Conservation (phyloP, 805 yeast genomes). For the Peterozyma toletana region DNA sequence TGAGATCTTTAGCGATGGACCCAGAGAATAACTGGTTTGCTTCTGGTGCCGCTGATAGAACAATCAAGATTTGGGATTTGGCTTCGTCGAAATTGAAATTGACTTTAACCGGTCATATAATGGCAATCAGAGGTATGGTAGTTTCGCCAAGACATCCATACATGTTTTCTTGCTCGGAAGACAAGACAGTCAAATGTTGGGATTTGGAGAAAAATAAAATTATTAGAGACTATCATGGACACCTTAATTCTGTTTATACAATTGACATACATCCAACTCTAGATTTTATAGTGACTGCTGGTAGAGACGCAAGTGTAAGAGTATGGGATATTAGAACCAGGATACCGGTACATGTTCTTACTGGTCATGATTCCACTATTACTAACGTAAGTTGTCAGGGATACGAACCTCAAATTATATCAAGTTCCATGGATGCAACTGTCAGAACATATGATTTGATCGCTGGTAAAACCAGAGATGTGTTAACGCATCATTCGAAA, state of each 20-base stretch:
- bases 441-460: constrained; percentile 86
- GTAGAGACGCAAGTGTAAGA: constrained; percentile 78
- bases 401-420: constrained; percentile 78
- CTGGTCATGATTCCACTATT: constrained; percentile 78
- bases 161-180: constrained; percentile 88
- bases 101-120: constrained; percentile 83
- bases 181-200: constrained; percentile 91
- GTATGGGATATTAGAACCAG: constrained; percentile 93
- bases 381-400: constrained; percentile 60
- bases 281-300: constrained; percentile 79
- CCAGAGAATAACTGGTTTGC: constrained; percentile 89
- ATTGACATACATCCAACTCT: constrained; percentile 83
- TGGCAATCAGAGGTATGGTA: constrained; percentile 76
- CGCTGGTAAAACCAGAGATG: constrained; percentile 64
- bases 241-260: constrained; percentile 81
- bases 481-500: constrained; percentile 80
- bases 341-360: constrained; percentile 62
- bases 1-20: constrained; percentile 72
- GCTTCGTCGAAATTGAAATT: constrained; percentile 63
- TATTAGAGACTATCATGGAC: constrained; percentile 89
- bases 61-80: constrained; percentile 88
- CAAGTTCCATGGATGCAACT: constrained; percentile 81
- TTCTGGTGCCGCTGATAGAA: constrained; percentile 83
- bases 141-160: constrained; percentile 78
- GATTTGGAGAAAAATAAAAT: constrained; percentile 83